phyloP scores from a whole-genome alignment of 2,329 filamentous ascomycete species.

The Phaeosphaeria sp. region DNA sequence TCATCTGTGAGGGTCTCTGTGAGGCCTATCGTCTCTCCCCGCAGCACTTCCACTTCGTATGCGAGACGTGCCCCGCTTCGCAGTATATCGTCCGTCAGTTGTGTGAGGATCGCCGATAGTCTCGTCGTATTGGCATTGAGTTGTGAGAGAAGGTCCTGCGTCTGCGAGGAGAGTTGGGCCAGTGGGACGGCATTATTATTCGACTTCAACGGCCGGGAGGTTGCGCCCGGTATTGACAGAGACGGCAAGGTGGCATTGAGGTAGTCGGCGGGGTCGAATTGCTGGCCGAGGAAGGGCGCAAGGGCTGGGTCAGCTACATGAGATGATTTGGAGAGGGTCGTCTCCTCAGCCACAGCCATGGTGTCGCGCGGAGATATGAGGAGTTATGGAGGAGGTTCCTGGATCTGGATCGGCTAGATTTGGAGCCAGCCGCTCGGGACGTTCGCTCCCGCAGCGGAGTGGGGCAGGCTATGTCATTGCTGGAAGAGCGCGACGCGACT shows the following conservation, averaged over 20 bases:
- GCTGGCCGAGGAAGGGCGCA: constrained; percentile 74
- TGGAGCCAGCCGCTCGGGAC: constrained; percentile 21
- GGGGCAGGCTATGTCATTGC: constrained; percentile 9
- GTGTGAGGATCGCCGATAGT: constrained; percentile 80
- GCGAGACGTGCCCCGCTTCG: constrained; percentile 85
- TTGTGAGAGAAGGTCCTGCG: constrained; percentile 84
- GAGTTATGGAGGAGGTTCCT: constrained; percentile 19
- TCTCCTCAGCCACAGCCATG: constrained; percentile 37
- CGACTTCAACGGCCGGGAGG: constrained; percentile 46
- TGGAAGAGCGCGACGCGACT: not conserved
- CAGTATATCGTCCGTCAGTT: constrained; percentile 93
- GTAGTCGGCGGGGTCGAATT: constrained; percentile 85
- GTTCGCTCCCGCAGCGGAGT: constrained; percentile 21
- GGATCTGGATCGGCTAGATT: constrained; percentile 19
- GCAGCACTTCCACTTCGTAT: constrained; percentile 91
- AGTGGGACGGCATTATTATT: constrained; percentile 64
- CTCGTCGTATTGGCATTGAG: constrained; percentile 88
- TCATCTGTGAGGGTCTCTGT: constrained; percentile 78
- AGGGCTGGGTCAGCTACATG: constrained; percentile 77
- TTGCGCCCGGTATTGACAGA: constrained; percentile 60
- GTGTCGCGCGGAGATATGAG: constrained; percentile 12
- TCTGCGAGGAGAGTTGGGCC: constrained; percentile 78
- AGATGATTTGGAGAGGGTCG: constrained; percentile 36
- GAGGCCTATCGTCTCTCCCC: constrained; percentile 85
- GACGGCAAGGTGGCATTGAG: constrained; percentile 81